phyloP scores from a whole-genome alignment of 306 rosid genomes.

The Quercus ilex region DNA sequence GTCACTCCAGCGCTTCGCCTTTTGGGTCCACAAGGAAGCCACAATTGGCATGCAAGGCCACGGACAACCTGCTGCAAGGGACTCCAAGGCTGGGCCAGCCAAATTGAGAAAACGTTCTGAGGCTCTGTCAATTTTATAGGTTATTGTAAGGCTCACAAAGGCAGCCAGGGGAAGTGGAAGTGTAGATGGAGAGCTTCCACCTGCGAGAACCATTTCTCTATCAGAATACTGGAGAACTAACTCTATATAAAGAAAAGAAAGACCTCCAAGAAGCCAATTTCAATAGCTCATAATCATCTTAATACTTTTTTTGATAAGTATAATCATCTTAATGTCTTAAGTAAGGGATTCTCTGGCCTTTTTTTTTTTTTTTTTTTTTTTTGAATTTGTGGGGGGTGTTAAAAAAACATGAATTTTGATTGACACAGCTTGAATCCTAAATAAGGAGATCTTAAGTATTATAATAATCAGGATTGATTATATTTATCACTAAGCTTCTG shows the following conservation, averaged over 20 bases:
- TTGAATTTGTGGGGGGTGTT: too few relatives aligned
- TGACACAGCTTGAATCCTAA: too few relatives aligned
- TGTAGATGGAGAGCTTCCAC: constrained; percentile 51
- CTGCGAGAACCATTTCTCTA: constrained; percentile 17
- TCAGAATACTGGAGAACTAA: not conserved
- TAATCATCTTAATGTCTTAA: not conserved
- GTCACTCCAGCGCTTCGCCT: constrained; percentile 60
- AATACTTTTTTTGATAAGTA: too few relatives aligned
- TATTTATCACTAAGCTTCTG: not conserved
- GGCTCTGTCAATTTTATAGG: constrained; percentile 57
- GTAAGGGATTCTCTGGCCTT: too few relatives aligned
- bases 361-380: not conserved
- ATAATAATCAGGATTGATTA: not conserved
- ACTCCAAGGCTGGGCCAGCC: constrained; percentile 59
- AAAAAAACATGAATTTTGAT: too few relatives aligned
- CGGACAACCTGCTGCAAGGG: constrained; percentile 60
- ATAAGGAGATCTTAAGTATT: not conserved
- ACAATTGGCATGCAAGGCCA: constrained; percentile 71
- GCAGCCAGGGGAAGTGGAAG: constrained; percentile 63
- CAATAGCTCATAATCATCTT: not conserved
- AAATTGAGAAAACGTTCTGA: constrained; percentile 52
- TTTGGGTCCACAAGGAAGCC: constrained; percentile 62
- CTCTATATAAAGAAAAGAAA: not conserved
- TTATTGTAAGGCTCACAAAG: constrained; percentile 57
- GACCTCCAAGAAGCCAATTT: not conserved